These are phyloP conservation scores for Populus ilicifolia DNA, from an alignment of 345 rosid species.

Conservation along the genomic window DNA sequence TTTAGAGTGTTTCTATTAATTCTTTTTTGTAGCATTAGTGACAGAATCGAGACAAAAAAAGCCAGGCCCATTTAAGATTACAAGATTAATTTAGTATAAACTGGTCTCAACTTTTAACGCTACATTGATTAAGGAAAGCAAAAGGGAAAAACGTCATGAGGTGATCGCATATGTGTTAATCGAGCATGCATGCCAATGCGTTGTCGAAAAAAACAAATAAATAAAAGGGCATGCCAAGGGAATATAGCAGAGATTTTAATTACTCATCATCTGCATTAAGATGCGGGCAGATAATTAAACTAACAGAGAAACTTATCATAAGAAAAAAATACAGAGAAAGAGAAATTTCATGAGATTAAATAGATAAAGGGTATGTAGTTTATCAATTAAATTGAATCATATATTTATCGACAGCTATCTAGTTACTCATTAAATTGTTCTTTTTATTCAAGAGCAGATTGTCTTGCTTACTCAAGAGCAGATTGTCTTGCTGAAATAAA, in stretches of 20 bases:
- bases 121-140: neutral
- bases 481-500: neutral
- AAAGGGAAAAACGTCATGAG: neutral
- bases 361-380: too few relatives aligned
- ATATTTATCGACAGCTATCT: too few relatives aligned
- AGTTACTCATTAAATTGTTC: too few relatives aligned
- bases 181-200: neutral
- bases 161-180: neutral
- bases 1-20: neutral
- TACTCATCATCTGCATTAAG: too few relatives aligned
- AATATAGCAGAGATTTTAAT: too few relatives aligned
- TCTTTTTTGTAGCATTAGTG: neutral
- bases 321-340: too few relatives aligned
- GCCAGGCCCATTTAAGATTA: slow-evolving; percentile 3
- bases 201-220: too few relatives aligned
- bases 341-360: too few relatives aligned
- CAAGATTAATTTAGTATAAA: neutral
- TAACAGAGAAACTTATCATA: too few relatives aligned
- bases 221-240: too few relatives aligned
- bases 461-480: neutral
- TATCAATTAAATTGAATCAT: too few relatives aligned
- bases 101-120: slow-evolving; percentile 5
- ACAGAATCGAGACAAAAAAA: slow-evolving; percentile 5
- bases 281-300: too few relatives aligned
- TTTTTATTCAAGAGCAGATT: neutral